Percentiles rank a stretch among this genome's conserved stretches.
Evolutionary conservation across 345 rosid species (phyloP).

Genomic region (Eutrema heterophyllum): DNA sequence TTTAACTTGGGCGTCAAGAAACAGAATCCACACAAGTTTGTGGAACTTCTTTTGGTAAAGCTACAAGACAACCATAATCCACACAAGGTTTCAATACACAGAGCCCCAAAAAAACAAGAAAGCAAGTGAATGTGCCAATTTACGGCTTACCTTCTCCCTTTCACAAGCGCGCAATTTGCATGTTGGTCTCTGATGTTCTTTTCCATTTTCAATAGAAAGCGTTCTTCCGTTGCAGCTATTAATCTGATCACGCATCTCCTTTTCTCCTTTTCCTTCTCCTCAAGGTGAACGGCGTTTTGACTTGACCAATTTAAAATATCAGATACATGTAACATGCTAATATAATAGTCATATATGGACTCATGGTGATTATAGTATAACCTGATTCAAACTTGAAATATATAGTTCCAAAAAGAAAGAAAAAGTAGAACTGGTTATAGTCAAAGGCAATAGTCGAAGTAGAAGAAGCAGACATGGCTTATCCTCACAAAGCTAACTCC

Average conservation of each 20-base stretch:
- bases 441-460: neutral
- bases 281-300: slow-evolving; percentile 45
- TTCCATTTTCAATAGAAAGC: slow-evolving; percentile 50
- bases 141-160: slow-evolving; percentile 51
- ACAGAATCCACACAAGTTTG: too few species aligned
- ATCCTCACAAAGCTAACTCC: neutral
- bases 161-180: slow-evolving; percentile 47
- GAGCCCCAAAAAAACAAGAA: neutral
- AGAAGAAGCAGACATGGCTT: neutral
- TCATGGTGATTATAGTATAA: neutral
- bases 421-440: neutral
- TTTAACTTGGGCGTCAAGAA: too few species aligned
- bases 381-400: neutral
- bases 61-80: slow-evolving; percentile 32
- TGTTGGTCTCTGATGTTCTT: slow-evolving; percentile 47
- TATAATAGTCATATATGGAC: neutral
- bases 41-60: slow-evolving; percentile 46
- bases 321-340: neutral
- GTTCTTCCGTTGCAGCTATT: slow-evolving; percentile 51
- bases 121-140: neutral
- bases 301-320: too few species aligned
- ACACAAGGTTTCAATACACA: neutral
- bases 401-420: neutral
- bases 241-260: slow-evolving; percentile 61
- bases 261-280: slow-evolving; percentile 50